Base-by-base conservation (phyloP, 768 basidiomycete genomes). In the Hygrophoropsis aurantiaca region DNA sequence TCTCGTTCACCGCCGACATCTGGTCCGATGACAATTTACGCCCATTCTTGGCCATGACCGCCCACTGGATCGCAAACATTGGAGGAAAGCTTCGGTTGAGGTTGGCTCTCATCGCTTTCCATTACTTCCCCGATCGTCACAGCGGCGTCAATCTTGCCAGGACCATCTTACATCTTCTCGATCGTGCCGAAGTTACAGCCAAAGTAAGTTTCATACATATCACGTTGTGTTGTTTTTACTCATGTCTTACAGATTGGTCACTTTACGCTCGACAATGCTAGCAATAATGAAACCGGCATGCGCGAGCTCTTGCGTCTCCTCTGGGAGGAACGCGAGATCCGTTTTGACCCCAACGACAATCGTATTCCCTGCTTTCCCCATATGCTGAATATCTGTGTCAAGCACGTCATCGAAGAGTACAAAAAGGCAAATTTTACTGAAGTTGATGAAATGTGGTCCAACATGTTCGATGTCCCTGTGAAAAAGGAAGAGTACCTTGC, bases 1-100 rank as follows among this genome's bases (percentile, higher is more conserved):
- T 37, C 36, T 37, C 64, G 1, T 61, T 61, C 16, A 73, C 69
- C 6, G 51, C 49, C 11, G 69, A 72, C 38, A 49, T 70, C 1
- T 73, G 71, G 71, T 57, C 44, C 15, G 52, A 62, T 27, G 43
- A 43, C 1, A 53, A 57, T 35, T 58, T 66, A 13, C 16, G 20
- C 3, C 36, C 61, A 16, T 67, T 54, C 42, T 57, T 72, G 51
- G 71, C 64, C 0, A 39, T 73, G 1, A 68, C 66, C 0, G 60
- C 55, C 1, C 68, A 72, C 56, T 73, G 44, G 23, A 50, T 50
- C 4, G 34, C 45, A 11, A 43, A 24, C 8, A 25, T 38, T 8
- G 24, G 25, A 8, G 5, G 1, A 11, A 24, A 19, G 11, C n/a
- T 37, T 10, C 11, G 23, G 11, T 13, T 46, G 11, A 44, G 44